Conservation (phyloP, 352 stramenopile genomes). For the Pythium apleroticum region DNA sequence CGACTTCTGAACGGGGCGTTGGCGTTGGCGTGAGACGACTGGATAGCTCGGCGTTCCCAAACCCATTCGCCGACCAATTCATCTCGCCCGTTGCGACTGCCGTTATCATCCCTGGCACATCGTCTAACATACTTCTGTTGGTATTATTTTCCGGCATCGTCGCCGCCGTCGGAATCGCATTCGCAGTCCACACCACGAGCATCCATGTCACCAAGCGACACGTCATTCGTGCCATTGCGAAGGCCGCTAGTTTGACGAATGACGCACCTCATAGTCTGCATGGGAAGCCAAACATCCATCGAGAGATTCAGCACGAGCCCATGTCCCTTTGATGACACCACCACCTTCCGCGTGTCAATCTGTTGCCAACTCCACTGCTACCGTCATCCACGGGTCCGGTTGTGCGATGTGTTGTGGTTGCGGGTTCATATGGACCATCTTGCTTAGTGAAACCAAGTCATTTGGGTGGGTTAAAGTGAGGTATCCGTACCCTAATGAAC, state of each 20-base stretch:
- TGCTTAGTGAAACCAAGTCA: too few relatives aligned
- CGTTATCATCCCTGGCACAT: too few relatives aligned
- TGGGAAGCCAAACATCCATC: background rate
- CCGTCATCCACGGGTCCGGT: background rate
- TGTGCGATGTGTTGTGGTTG: too few relatives aligned
- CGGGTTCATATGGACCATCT: too few relatives aligned
- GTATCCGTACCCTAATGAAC: too few relatives aligned
- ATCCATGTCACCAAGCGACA: background rate
- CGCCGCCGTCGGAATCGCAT: too few relatives aligned
- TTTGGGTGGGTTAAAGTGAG: background rate
- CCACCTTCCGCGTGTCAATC: background rate
- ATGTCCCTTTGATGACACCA: background rate
- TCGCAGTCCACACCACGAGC: background rate
- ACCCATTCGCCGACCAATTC: background rate
- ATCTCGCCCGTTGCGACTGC: background rate
- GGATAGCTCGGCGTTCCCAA: too few relatives aligned
- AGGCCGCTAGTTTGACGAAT: background rate
- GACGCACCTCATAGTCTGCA: background rate
- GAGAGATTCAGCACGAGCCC: background rate
- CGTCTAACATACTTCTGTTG: too few relatives aligned
- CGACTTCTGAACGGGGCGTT: background rate
- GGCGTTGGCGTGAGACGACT: background rate
- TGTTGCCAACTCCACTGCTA: background rate
- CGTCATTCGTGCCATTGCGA: background rate
- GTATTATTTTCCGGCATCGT: too few relatives aligned